Conservation (phyloP, 208 protist species). For the Pavlovales sp. region DNA sequence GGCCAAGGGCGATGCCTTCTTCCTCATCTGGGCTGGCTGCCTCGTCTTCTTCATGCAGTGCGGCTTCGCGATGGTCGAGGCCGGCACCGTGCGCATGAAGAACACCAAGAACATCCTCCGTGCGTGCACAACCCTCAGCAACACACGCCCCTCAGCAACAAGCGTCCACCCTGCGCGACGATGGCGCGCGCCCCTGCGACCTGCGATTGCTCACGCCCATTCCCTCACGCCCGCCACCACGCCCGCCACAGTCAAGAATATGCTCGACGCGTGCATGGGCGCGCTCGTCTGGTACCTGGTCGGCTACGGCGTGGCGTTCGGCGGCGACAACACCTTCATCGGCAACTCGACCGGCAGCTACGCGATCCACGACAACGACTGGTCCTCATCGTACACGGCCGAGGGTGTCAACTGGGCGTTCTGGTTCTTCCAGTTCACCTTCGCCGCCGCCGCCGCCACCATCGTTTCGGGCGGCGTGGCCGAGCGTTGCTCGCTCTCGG, state of each 20-base stretch:
- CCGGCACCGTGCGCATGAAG: slow-evolving; percentile 48
- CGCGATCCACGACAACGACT: neutral
- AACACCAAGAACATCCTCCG: slow-evolving; percentile 57
- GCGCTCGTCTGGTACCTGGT: slow-evolving; percentile 51
- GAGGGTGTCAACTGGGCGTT: neutral
- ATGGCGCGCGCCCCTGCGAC: too few species aligned
- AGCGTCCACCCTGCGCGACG: too few species aligned
- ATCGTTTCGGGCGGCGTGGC: slow-evolving; percentile 53
- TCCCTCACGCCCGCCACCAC: too few species aligned
- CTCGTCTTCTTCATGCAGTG: slow-evolving; percentile 50
- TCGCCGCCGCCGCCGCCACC: slow-evolving; percentile 40
- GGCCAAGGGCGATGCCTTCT: too few species aligned
- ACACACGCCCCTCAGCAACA: too few species aligned
- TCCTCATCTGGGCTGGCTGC: neutral
- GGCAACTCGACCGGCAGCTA: neutral
- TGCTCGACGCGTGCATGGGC: slow-evolving; percentile 50
- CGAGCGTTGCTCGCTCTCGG: slow-evolving; percentile 29
- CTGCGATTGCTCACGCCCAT: too few species aligned
- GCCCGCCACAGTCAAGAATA: too few species aligned
- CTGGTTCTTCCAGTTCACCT: slow-evolving; percentile 49
- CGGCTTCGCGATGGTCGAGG: slow-evolving; percentile 57
- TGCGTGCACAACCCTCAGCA: too few species aligned
- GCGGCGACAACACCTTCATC: slow-evolving; percentile 32
- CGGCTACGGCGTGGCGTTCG: slow-evolving; percentile 52
- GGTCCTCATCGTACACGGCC: neutral